A percentile compares a stretch with the other conserved stretches of the same genome.
Evolutionary conservation across 2,329 filamentous ascomycete genomes (phyloP).

Genomic region (Periconia sp.): DNA sequence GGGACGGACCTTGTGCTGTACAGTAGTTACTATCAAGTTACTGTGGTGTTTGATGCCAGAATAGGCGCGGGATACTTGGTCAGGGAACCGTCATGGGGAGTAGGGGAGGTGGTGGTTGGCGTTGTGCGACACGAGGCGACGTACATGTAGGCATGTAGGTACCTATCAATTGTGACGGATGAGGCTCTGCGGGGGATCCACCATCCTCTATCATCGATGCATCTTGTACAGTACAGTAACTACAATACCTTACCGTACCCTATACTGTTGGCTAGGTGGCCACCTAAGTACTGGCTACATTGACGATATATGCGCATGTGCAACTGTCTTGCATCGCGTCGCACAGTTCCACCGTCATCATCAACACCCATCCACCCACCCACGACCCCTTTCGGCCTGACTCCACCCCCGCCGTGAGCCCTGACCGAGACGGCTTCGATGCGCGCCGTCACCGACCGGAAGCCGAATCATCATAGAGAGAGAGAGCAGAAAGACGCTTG

Average conservation of each 20-base stretch:
- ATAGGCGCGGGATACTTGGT: too few species aligned
- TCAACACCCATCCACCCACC: neutral
- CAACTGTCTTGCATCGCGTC: neutral
- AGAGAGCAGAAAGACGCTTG: slow-evolving; percentile 4
- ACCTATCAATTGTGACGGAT: slow-evolving; percentile 16
- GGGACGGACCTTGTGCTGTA: too few species aligned
- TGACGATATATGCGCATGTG: neutral
- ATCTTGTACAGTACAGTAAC: neutral
- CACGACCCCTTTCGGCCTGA: neutral
- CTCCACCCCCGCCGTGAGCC: slow-evolving; percentile 3
- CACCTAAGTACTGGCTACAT: neutral
- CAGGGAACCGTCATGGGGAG: slow-evolving; percentile 10
- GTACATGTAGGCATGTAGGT: too few species aligned
- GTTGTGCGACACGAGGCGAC: slow-evolving; percentile 9
- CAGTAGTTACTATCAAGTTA: too few species aligned
- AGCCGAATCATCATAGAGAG: neutral
- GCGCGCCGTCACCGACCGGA: slow-evolving; percentile 14
- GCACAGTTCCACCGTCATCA: neutral
- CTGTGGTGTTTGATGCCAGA: too few species aligned
- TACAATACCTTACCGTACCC: neutral
- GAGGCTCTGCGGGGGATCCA: slow-evolving; percentile 28
- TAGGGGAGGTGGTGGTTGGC: slow-evolving; percentile 6
- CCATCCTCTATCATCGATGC: neutral
- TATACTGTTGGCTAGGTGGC: too few species aligned
- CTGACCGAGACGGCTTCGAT: slow-evolving; percentile 3